phyloP scores from a whole-genome alignment of 768 basidiomycete genomes.

The Calocybe cyanea region DNA sequence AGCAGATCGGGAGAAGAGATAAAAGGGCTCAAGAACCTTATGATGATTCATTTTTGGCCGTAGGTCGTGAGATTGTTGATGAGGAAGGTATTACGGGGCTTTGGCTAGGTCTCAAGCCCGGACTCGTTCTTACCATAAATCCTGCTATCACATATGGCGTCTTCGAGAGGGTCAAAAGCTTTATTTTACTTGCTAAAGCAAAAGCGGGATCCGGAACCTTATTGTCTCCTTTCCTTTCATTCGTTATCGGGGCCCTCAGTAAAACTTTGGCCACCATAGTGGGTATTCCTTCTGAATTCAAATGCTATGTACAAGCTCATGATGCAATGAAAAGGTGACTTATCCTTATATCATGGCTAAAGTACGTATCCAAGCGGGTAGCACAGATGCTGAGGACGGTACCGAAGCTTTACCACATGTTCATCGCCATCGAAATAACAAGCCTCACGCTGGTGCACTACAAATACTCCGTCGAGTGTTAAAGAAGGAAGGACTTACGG shows the following conservation, averaged over 20 bases:
- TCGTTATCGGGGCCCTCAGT: conserved; percentile 85
- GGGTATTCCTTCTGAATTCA: conserved; percentile 27
- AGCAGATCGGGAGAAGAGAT: conserved; percentile 70
- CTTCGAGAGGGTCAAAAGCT: conserved; percentile 85
- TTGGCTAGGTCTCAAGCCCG: conserved; percentile 92
- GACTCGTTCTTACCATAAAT: conserved; percentile 93
- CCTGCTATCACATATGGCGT: conserved; percentile 97
- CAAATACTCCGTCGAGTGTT: conserved; percentile 71
- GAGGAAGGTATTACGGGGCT: conserved; percentile 86
- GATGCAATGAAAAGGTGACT: conserved; percentile 78
- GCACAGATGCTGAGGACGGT: conserved; percentile 48
- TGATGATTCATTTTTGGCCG: conserved; percentile 74
- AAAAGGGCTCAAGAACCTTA: conserved; percentile 22
- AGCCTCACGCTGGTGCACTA: conserved; percentile 69
- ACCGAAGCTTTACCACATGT: conserved; percentile 33
- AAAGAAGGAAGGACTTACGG: conserved; percentile 74
- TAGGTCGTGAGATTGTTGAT: conserved; percentile 81
- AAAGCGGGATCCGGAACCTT: conserved; percentile 45
- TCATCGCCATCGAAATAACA: conserved; percentile 41
- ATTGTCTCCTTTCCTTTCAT: conserved; percentile 74
- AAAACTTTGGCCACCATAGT: conserved; percentile 96
- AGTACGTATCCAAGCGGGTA: conserved; percentile 89
- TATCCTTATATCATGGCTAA: conserved; percentile 98
- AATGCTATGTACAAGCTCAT: conserved; percentile 2
- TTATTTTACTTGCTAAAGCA: conserved; percentile 56